Evolutionary conservation across 768 basidiomycete species (phyloP).

Genomic region (Cubamyces lactineus): DNA sequence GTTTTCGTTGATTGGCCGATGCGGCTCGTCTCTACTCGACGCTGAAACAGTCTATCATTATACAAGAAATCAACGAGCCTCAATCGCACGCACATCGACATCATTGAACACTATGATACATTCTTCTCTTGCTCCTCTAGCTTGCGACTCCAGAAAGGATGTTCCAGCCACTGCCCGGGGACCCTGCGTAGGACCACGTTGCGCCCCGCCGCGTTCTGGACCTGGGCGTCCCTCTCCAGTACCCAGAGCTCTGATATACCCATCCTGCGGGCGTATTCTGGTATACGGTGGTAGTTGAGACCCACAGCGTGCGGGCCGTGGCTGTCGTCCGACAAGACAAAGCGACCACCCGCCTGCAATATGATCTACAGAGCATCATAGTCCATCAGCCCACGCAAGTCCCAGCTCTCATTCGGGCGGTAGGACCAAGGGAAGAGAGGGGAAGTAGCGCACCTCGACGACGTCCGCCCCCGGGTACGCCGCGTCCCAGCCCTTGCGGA

Average conservation of each 20-base stretch:
- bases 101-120: neutral
- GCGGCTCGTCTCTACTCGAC: no score
- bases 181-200: conserved; percentile 47
- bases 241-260: conserved; percentile 70
- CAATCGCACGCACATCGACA: no score
- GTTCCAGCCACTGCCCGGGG: conserved; percentile 58
- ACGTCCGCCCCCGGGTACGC: conserved; percentile 86
- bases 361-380: conserved; percentile 58
- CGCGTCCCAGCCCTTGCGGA: conserved; percentile 87
- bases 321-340: conserved; percentile 93
- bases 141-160: conserved; percentile 55
- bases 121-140: neutral
- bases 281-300: conserved; percentile 73
- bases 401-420: conserved; percentile 2
- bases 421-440: conserved; percentile 7
- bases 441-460: conserved; percentile 62
- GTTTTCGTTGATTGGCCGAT: no score
- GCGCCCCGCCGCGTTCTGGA: conserved; percentile 49
- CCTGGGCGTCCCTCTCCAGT: conserved; percentile 44
- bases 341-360: conserved; percentile 63
- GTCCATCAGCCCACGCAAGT: neutral
- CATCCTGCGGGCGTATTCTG: conserved; percentile 63
- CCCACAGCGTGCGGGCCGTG: conserved; percentile 91
- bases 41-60: no score
- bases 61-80: no score